Evolutionary conservation across 768 basidiomycete species (phyloP).

Genomic region (Ramaria sp.): DNA sequence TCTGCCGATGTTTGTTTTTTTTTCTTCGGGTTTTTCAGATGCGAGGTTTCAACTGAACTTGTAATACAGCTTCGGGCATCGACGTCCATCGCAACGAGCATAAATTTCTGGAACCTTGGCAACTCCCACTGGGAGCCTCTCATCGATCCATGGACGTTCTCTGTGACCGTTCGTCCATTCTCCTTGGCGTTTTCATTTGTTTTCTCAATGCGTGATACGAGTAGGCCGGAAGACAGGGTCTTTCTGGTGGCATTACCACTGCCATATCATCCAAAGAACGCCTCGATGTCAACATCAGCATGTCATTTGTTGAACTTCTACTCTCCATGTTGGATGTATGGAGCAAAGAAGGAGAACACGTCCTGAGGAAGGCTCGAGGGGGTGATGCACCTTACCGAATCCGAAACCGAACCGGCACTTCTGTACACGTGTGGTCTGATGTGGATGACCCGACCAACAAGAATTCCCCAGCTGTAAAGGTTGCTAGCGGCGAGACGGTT

Average conservation of each 20-base stretch:
- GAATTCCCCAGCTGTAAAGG: constrained; percentile 41
- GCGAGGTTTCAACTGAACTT: neutral
- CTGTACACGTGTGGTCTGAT: constrained; percentile 81
- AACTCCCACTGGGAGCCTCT: constrained; percentile 99
- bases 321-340: constrained; percentile 63
- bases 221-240: constrained; percentile 44
- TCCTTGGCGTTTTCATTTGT: neutral
- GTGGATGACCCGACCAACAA: constrained; percentile 41
- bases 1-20: constrained; percentile 60
- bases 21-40: neutral
- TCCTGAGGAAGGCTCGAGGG: constrained; percentile 70
- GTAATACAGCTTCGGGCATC: constrained; percentile 63
- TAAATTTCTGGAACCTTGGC: constrained; percentile 93
- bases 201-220: constrained; percentile 10
- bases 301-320: constrained; percentile 80
- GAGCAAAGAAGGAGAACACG: constrained; percentile 60
- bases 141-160: constrained; percentile 93
- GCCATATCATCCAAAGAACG: constrained; percentile 67
- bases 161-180: constrained; percentile 41
- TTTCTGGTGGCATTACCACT: constrained; percentile 42
- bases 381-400: constrained; percentile 91
- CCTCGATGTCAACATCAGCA: constrained; percentile 84
- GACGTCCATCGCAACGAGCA: constrained; percentile 67
- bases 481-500: constrained; percentile 63
- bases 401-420: constrained; percentile 81